Base-by-base conservation (phyloP, 345 rosid genomes). In the Hypericum perforatum region DNA sequence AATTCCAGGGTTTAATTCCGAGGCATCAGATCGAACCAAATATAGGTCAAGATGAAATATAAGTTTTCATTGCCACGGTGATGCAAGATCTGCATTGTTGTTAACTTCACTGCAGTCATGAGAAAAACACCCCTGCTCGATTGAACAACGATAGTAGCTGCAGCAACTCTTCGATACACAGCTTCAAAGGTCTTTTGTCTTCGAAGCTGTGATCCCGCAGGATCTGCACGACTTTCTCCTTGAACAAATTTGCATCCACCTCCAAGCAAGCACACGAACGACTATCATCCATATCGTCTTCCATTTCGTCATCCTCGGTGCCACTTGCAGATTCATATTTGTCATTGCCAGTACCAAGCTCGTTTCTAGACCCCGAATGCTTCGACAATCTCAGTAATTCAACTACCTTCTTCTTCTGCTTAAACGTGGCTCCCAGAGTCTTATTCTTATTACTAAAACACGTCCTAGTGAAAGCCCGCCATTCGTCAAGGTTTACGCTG, bases 361-460 rank as follows among this genome's bases (percentile, higher is more conserved):
- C 42, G 15, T 37, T 38, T 39, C 16, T 9, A 13, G 41, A 44
- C 15, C 63, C 16, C 3, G 7, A 53, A 63, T 61, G 11, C 8
- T 54, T 67, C 5, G 83, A 72, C 43, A 79, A 68, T 58, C 57
- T 58, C 53, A 73, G 57, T 37, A 88, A 69, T 75, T 83, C 95
- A 37, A 64, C 39, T 45, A 88, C 70, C 74, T 85, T 88, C 77
- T 77, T 85, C 90, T 88, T 88, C 82, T 88, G 89, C 79, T 81
- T 88, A 64, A 88, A 88, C 11, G 78, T 83, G 0, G 98, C 94
- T 40, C 97, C 95, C 42, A 85, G 62, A 0, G 94, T 88, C 79
- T 78, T 92, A 39, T 88, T 92, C 75, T 92, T 92, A 59, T 85
- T 89, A 63, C 77, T 57, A 45, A 83, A 88, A 67, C 97, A 88